Base-by-base conservation (phyloP, 148 eudicot genomes). In the Silene uniflora region DNA sequence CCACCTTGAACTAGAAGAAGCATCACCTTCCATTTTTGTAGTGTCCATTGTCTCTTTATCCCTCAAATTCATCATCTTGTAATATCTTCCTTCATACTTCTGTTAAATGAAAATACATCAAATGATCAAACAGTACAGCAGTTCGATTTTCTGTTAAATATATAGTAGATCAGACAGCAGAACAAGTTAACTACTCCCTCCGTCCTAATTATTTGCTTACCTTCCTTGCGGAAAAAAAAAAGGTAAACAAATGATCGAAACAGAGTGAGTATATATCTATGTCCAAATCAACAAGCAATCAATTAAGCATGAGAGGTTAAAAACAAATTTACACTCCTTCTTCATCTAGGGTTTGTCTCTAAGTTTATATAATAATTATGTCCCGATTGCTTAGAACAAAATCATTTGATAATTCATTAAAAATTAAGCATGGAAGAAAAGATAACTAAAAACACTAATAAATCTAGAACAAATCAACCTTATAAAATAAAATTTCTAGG, bases 1-100 rank as follows among this genome's bases (percentile, higher is more conserved):
- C 90, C 90, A 88, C 62, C 96, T 90, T 68, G 96, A 87, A 4
- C 85, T 77, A 5, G 87, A 79, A 70, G 83, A 7, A 22, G 74
- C 12, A 2, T 74, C 83, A 0, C 21, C 73, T 74, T 56, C 78
- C 24, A 5, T 81, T 78, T 89, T 88, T 27, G 80, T 62, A 14
- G 17, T 61, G 73, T 77, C 73, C 8, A 63, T 54, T 16, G 77
- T 65, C 60, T 76, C 82, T 75, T 79, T 83, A 10, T 78, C 88
- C 67, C 78, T 81, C 69, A 81, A 72, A 83, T 76, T 79, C 87
- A 80, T 86, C 61, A 80, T 86, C 85, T 79, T 76, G 17, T 73
- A 8, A 8, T 13, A 47, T 14, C 24, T 22, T 5, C 55, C 46
- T 12, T 71, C 62, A 54, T 71, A 4, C 54, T 8, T 0, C 62